Base-by-base conservation (phyloP, 2,329 filamentous ascomycete species). In the Talaromyces verruculosus region DNA sequence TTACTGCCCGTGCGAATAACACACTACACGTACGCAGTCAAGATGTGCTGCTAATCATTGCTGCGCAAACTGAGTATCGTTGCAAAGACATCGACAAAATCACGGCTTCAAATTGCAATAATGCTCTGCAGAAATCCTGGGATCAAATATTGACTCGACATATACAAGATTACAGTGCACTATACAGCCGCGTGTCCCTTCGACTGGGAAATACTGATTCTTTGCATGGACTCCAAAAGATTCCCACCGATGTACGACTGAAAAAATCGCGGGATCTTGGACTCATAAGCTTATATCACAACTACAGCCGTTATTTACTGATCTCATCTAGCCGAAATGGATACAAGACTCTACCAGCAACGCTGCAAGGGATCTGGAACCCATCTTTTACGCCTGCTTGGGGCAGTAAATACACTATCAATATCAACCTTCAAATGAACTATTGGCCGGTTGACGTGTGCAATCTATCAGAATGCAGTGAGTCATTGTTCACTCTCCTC, bases 371-470 rank as follows among this genome's bases (percentile, higher is more conserved):
- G 0, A 80, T 80, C 17, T 88, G 86, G 86, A 82, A 81, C 4
- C 79, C 84, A 47, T 75, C 78, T 0, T 73, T 83, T 0, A 68
- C 70, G 0, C 77, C 80, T 3, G 79, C 82, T 0, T 86, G 86
- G 85, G 80, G 81, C 6, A 81, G 78, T 5, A 84, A 87, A 68
- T 88, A 86, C 65, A 85, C 86, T 41, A 77, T 82, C 39, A 84
- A 88, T 67, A 86, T 88, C 69, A 88, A 88, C 63, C 66, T 87
- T 0, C 83, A 88, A 68, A 88, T 87, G 86, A 88, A 87, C 66
- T 83, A 87, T 68, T 88, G 86, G 85, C 77, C 75, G 0, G 80
- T 81, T 0, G 82, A 85, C 33, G 83, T 86, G 61, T 85, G 83
- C 0, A 77, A 84, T 0, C 78, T 84, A 63, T 80, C 41, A 0